A percentile compares a stretch with the other conserved stretches of the same genome.
Evolutionary conservation across 352 stramenopile species (phyloP).

Genomic region (Blastocystis sp.): DNA sequence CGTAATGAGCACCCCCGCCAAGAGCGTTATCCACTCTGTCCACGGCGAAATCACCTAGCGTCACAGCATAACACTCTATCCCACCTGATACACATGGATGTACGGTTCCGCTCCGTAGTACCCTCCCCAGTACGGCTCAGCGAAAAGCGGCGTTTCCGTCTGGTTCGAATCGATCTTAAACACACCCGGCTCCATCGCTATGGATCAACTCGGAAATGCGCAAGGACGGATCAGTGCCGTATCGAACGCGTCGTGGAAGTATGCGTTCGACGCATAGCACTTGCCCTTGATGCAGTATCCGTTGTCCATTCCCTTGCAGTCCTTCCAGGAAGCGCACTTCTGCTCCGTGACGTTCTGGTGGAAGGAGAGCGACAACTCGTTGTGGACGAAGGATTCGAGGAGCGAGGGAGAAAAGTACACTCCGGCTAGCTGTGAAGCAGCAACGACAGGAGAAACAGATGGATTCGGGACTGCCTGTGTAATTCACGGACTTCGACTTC

Average conservation of each 20-base stretch:
- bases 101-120: constrained; percentile 52
- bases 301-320: constrained; percentile 39
- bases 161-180: neutral
- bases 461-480: too few species aligned
- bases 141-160: constrained; percentile 17
- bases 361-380: constrained; percentile 1
- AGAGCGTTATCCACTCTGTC: constrained; percentile 35
- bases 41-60: constrained; percentile 7
- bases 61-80: neutral
- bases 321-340: constrained; percentile 9
- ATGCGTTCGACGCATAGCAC: constrained; percentile 56
- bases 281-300: constrained; percentile 27
- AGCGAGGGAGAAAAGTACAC: constrained; percentile 49
- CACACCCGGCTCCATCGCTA: neutral
- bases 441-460: too few species aligned
- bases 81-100: constrained; percentile 35
- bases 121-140: constrained; percentile 64
- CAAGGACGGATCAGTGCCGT: constrained; percentile 17
- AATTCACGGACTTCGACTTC: too few species aligned
- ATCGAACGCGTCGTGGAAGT: constrained; percentile 61
- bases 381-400: constrained; percentile 42
- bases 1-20: constrained; percentile 11
- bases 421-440: neutral
- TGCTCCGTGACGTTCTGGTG: neutral
- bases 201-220: neutral